Percentiles rank a stretch among this genome's conserved stretches.
phyloP scores from a whole-genome alignment of 1,284 basidiomycete genomes.

The Caloboletus firmus region DNA sequence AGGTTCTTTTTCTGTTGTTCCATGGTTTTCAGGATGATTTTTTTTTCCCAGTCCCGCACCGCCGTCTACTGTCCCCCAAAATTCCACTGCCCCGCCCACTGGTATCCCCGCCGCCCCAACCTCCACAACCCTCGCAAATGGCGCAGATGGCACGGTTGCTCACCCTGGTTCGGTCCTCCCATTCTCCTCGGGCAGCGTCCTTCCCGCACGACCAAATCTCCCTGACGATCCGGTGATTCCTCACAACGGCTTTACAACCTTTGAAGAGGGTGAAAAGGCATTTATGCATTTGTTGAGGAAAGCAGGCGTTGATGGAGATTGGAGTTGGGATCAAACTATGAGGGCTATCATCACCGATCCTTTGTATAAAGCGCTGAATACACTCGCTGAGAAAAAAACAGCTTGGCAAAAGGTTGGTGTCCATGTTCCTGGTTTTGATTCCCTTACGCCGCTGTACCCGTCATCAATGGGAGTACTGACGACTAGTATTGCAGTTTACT shows the following conservation, averaged over 20 bases:
- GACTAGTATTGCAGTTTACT: constrained; percentile 57
- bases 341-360: constrained; percentile 97
- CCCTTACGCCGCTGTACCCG: neutral
- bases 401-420: constrained; percentile 83
- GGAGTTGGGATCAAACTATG: constrained; percentile 99
- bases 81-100: constrained; percentile 1
- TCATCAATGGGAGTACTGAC: constrained; percentile 9
- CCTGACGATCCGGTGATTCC: constrained; percentile 85
- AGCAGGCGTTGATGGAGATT: constrained; percentile 85
- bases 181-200: constrained; percentile 54
- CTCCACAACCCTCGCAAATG: constrained; percentile 38
- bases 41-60: constrained; percentile 15
- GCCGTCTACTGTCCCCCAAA: constrained; percentile 13
- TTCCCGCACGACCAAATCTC: constrained; percentile 74
- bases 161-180: constrained; percentile 56
- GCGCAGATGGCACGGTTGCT: constrained; percentile 48
- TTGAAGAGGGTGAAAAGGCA: constrained; percentile 91
- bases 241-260: constrained; percentile 81
- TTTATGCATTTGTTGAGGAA: constrained; percentile 88
- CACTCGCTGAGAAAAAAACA: constrained; percentile 91
- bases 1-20: constrained; percentile 6
- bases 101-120: constrained; percentile 10
- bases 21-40: neutral
- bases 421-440: neutral
- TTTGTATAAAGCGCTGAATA: constrained; percentile 91